These are phyloP conservation scores for Talaromyces sp. DNA, from an alignment of 2,329 filamentous ascomycete species.

Conservation along the genomic window DNA sequence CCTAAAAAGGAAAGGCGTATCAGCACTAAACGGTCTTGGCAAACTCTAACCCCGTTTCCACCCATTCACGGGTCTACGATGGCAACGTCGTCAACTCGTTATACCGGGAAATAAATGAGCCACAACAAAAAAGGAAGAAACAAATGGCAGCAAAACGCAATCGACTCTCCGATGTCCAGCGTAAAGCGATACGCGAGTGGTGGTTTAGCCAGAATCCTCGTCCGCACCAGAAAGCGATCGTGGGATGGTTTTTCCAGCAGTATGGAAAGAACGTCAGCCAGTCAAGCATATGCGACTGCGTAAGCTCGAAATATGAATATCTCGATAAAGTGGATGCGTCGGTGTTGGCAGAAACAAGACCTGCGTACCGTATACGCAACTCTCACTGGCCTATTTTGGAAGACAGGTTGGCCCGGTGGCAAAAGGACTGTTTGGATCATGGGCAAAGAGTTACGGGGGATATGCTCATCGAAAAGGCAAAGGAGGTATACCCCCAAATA, in stretches of 20 bases:
- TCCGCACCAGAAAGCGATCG: not conserved
- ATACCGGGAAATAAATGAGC: not conserved
- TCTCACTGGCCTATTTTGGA: not conserved
- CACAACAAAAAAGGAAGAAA: not conserved
- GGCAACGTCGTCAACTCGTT: not conserved
- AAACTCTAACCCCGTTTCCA: not conserved
- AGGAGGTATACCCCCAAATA: not conserved
- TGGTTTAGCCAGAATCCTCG: not conserved
- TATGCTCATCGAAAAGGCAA: not conserved
- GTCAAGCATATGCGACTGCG: not conserved
- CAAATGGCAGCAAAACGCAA: not conserved
- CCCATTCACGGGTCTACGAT: not conserved
- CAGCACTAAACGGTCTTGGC: not conserved
- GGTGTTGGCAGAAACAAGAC: not conserved
- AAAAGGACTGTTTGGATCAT: not conserved
- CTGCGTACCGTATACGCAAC: not conserved
- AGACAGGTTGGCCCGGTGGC: not conserved
- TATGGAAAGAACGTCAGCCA: not conserved
- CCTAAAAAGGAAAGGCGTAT: not conserved
- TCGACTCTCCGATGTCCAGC: not conserved
- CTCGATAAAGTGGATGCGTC: not conserved
- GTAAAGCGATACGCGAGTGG: not conserved
- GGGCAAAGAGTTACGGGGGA: not conserved
- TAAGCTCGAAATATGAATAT: not conserved
- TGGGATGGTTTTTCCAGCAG: not conserved